Percentiles rank a stretch among this genome's conserved stretches.
Evolutionary conservation across 140 eudicot species (phyloP).

Genomic region (Bidens hawaiensis): DNA sequence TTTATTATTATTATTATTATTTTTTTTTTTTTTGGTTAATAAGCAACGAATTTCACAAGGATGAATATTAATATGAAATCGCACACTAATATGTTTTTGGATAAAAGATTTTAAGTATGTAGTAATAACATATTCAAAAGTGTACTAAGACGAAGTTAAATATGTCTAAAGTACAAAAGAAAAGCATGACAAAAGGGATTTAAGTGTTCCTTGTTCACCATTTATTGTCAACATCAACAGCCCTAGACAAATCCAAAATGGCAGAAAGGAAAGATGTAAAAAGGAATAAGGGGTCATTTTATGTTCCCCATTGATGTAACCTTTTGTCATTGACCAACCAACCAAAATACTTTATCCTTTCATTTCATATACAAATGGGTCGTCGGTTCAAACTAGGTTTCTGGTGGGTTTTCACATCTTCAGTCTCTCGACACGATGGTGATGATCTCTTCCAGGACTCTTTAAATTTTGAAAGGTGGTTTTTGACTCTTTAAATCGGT

Average conservation of each 20-base stretch:
- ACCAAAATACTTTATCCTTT: conserved; percentile 9
- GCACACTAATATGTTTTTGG: no score
- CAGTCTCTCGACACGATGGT: not conserved
- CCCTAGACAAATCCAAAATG: conserved; percentile 27
- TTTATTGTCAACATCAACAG: conserved; percentile 27
- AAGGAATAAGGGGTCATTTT: conserved; percentile 29
- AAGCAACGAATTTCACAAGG: no score
- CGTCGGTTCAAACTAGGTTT: not conserved
- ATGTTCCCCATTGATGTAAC: conserved; percentile 37
- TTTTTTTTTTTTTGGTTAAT: no score
- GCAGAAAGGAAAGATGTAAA: conserved; percentile 5
- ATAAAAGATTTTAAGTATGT: no score
- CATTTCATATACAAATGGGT: not conserved
- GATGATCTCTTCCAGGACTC: not conserved
- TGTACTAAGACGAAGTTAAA: not conserved
- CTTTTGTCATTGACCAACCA: conserved; percentile 17
- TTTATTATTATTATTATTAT: no score
- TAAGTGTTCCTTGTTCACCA: conserved; percentile 26
- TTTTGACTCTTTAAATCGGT: not conserved
- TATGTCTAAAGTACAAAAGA: conserved; percentile 6
- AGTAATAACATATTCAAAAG: not conserved
- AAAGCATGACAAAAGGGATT: conserved; percentile 18
- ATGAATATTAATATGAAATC: not conserved
- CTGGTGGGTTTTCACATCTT: conserved; percentile 3
- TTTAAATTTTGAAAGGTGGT: not conserved